Evolutionary conservation across 1,284 basidiomycete genomes (phyloP).

Genomic region (Ceratobasidium sp.): DNA sequence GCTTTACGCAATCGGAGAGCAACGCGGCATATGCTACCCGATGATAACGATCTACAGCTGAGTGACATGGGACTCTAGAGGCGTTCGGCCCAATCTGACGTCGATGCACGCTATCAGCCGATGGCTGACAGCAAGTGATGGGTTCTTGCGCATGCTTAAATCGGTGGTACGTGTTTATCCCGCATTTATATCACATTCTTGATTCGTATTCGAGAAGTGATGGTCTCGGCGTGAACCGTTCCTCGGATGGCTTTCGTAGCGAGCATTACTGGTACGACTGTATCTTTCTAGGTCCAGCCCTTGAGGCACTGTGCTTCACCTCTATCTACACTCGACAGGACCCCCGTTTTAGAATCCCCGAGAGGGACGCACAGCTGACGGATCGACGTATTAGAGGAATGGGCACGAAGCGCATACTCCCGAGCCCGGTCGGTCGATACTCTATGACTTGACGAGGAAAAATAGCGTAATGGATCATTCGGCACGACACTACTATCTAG

Average conservation of each 20-base stretch:
- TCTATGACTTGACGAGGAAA: background rate
- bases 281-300: background rate
- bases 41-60: background rate
- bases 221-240: background rate
- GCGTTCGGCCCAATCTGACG: background rate
- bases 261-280: background rate
- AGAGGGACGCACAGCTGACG: background rate
- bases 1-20: too few relatives aligned
- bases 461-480: slow-evolving; percentile 15
- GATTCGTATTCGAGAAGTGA: background rate
- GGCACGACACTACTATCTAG: background rate
- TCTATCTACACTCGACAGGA: background rate
- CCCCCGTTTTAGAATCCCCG: background rate
- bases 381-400: background rate
- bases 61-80: background rate
- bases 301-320: background rate
- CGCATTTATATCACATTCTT: background rate
- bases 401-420: background rate
- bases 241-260: background rate
- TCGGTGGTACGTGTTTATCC: background rate
- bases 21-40: background rate
- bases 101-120: background rate
- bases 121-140: background rate
- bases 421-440: background rate
- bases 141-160: background rate